Evolutionary conservation across 163 green algal species (phyloP), one percentile per base, ranked within the genome.

Genomic region (Chlamydomonas reinhardtii): DNA sequence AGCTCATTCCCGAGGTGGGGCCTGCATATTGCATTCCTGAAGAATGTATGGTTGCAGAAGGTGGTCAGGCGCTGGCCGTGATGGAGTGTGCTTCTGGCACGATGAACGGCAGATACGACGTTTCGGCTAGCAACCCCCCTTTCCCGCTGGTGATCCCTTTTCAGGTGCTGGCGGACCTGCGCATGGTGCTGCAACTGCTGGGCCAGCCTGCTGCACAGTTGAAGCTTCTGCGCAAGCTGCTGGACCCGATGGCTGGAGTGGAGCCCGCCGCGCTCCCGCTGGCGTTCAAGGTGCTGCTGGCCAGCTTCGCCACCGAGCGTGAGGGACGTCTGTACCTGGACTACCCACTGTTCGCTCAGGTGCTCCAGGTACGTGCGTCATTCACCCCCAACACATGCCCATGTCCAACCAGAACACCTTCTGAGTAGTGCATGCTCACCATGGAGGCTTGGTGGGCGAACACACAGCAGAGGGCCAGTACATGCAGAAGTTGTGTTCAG

Each of bases 1-100:
- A 83, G 75, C 59, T 83, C 75, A 73, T 83, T 83, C 75, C 75
- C 27, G 61, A 83, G 75, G 75, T 83, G 75, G 34, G 75, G 75
- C 75, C 61, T 83, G 35, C 56, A 72, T 73, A 54, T n/a, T 61
- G 19, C 24, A 43, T 1, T 14, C 11, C 48, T 56, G 48, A 22
- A 17, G 14, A 56, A 22, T 19, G 14, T 17, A n/a, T n/a, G n/a
- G n/a, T n/a, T n/a, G n/a, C 9, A 56, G 19, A 56, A 17, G 48
- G 17, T 17, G 48, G 48, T 17, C 39, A 48, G 39, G 39, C 39
- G 56, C 74, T 72, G 54, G 54, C 74, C 54, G 74, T 82, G 56
- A 73, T 61, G 74, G 56, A 62, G 68, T 82, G 32, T 27, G 20
- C 74, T 80, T 31, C 16, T 80, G 70, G 73, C 54, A 56, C 19